Conservation (phyloP, 441 rosid species). For the Capsella rubella region DNA sequence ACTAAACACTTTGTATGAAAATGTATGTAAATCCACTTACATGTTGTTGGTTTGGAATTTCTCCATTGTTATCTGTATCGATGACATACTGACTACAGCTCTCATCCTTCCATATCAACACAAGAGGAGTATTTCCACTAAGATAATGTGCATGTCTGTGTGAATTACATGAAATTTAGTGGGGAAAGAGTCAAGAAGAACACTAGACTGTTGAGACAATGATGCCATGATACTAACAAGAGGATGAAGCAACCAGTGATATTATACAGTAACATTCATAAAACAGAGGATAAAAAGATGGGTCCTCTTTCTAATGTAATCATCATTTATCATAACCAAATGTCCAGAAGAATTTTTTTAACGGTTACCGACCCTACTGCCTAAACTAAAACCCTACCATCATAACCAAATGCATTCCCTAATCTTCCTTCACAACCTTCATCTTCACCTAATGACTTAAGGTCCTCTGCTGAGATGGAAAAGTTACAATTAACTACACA, state of each 20-base stretch:
- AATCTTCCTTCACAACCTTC: not conserved
- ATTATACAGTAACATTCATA: not conserved
- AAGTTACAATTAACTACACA: not conserved
- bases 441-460: conserved; percentile 8
- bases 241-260: conserved; percentile 9
- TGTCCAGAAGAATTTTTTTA: not conserved
- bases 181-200: conserved; percentile 18
- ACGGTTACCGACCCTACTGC: not conserved
- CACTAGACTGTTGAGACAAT: conserved; percentile 7
- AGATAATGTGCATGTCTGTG: conserved; percentile 90
- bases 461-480: not conserved
- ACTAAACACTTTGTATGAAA: conserved; percentile 5
- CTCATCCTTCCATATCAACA: conserved; percentile 96
- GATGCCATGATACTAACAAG: not conserved
- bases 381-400: not conserved
- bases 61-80: conserved; percentile 92
- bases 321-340: conserved; percentile 1
- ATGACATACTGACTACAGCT: conserved; percentile 93
- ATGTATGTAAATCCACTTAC: conserved; percentile 46
- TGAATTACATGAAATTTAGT: conserved; percentile 40
- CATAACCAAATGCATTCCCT: conserved; percentile 8
- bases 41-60: conserved; percentile 80
- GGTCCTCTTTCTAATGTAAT: not conserved
- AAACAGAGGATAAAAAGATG: not conserved
- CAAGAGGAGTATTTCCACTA: conserved; percentile 88